These are phyloP conservation scores for Astragalus glycyphyllos DNA, from an alignment of 306 rosid genomes.

Conservation along the genomic window DNA sequence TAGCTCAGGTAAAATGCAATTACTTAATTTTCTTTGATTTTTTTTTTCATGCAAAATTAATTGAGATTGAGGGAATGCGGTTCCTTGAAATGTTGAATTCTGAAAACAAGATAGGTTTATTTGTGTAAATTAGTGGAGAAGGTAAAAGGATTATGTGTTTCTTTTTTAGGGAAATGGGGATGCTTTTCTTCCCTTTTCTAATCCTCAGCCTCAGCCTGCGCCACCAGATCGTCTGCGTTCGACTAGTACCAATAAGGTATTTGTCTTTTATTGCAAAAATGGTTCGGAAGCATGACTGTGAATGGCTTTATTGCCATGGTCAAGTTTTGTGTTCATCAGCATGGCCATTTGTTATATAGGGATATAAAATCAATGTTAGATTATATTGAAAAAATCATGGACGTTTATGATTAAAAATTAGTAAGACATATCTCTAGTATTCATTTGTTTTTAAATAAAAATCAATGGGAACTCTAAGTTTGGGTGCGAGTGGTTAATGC, in stretches of 20 bases:
- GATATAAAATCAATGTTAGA: no score
- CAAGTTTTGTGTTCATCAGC: conserved; percentile 3
- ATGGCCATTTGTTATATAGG: no score
- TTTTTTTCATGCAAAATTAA: conserved; percentile 9
- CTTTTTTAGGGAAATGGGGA: conserved; percentile 56
- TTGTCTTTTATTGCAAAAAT: conserved; percentile 11
- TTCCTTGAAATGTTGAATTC: neutral
- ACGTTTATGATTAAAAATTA: no score
- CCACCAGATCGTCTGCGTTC: conserved; percentile 45
- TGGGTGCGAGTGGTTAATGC: no score
- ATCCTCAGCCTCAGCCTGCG: conserved; percentile 51
- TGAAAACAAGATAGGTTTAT: neutral
- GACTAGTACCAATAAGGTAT: conserved; percentile 62
- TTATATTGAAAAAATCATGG: no score
- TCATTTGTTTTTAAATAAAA: no score
- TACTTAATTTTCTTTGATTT: neutral
- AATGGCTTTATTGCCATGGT: conserved; percentile 7
- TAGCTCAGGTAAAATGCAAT: conserved; percentile 54
- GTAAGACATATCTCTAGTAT: no score
- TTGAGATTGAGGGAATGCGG: conserved; percentile 6
- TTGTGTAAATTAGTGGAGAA: conserved; percentile 1
- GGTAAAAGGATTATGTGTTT: conserved; percentile 27
- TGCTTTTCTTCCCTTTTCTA: conserved; percentile 44
- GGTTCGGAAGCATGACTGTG: conserved; percentile 3
- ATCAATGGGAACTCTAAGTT: no score